Base-by-base conservation (phyloP, 2,329 filamentous ascomycete species). In the Ilyonectria destructans region DNA sequence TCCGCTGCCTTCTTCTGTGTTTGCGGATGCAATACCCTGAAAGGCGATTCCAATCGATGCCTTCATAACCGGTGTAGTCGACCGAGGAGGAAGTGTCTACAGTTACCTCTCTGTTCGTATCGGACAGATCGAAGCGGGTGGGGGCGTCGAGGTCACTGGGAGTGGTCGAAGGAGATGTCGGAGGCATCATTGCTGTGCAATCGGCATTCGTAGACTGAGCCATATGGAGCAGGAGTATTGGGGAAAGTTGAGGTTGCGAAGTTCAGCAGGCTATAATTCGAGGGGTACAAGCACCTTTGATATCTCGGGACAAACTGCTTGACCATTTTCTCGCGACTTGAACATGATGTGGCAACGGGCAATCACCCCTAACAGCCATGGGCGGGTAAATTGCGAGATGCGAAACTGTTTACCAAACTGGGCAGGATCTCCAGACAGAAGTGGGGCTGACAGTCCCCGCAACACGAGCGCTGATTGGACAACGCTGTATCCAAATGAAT, bases 1-100 rank as follows among this genome's bases (percentile, higher is more conserved):
- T 45, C 40, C 40, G 40, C 40, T 45, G 40, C 40, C 40, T 45
- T 45, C 40, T 45, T 45, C 40, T 45, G 40, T 45, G 40, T 45
- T 45, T 45, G 40, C 40, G 40, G 40, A 37, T 37, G 35, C 35
- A 37, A 37, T 37, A 37, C 35, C 35, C 35, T 37, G 35, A 37
- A 37, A 37, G 40, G 40, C 40, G 40, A 45, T 45, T 45, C 40
- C 40, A 45, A 45, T 45, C 40, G 40, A 45, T 45, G 40, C 40
- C 40, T 19, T 45, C 40, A 45, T 45, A 45, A 45, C 40, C 40
- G 17, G 40, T 45, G 40, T 19, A 45, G 6, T 45, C 40, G 40
- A 45, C 40, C 17, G 40, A 45, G 40, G 40, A 45, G 40, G 40
- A 45, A 45, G 40, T 45, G 40, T 45, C 40, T 45, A 45, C 40